Evolutionary conservation across 129 eudicot genomes (phyloP).

Genomic region (Chrysanthemum seticuspe): DNA sequence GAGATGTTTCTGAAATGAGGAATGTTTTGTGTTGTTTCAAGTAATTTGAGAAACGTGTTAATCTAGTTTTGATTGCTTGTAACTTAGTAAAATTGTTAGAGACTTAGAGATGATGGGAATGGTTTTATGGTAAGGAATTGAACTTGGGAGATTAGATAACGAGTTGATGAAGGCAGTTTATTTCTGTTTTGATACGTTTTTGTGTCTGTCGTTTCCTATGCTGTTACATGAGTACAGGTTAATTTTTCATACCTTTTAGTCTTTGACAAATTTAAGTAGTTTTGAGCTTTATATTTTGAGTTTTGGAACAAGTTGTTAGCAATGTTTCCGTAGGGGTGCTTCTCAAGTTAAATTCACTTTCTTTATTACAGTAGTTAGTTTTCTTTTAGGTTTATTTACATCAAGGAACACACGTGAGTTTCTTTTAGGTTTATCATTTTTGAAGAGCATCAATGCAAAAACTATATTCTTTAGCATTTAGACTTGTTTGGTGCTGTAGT

Average conservation of each 20-base stretch:
- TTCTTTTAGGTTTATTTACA: neutral
- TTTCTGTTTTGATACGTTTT: neutral
- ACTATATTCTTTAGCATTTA: neutral
- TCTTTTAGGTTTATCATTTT: neutral
- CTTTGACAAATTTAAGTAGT: slow-evolving; percentile 1
- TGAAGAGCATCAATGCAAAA: neutral
- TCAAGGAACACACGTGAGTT: neutral
- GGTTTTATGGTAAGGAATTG: neutral
- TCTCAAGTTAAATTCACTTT: neutral
- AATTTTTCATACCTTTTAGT: neutral
- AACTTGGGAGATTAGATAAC: neutral
- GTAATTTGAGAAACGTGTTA: slow-evolving; percentile 11
- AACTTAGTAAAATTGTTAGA: neutral
- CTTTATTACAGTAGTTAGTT: neutral
- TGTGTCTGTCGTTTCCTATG: neutral
- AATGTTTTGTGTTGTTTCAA: neutral
- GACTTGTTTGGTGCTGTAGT: slow-evolving; percentile 6
- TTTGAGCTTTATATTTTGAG: neutral
- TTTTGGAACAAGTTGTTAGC: slow-evolving; percentile 9
- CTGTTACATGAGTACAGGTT: neutral
- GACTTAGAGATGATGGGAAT: neutral
- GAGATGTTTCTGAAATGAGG: neutral
- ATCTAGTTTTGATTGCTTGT: slow-evolving; percentile 5
- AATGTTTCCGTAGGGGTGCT: neutral
- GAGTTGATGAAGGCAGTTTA: neutral